A percentile compares a stretch with the other conserved stretches of the same genome.
phyloP scores from a whole-genome alignment of 2,329 filamentous ascomycete genomes.

The Madurella mycetomatis region DNA sequence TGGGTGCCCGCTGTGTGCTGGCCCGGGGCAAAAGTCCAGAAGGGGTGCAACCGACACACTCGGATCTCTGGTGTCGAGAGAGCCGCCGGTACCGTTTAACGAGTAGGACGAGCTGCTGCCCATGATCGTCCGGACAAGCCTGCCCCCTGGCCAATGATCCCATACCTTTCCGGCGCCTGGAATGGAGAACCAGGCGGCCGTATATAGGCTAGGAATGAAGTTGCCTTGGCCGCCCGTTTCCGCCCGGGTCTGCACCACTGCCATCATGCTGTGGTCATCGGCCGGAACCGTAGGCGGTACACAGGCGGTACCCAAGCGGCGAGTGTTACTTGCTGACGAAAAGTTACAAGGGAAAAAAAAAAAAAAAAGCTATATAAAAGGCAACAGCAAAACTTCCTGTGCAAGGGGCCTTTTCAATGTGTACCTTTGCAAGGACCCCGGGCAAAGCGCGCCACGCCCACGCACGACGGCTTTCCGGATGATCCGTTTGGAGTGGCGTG shows the following conservation, averaged over 20 bases:
- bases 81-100: slow-evolving; percentile 1
- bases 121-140: slow-evolving; percentile 11
- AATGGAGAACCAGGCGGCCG: slow-evolving; percentile 15
- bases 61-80: background rate
- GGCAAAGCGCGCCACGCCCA: no score
- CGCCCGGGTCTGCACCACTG: slow-evolving; percentile 3
- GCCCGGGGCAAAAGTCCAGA: background rate
- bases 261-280: slow-evolving; percentile 11
- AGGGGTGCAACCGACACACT: background rate
- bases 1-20: slow-evolving; percentile 3
- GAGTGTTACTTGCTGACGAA: slow-evolving; percentile 3
- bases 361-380: background rate
- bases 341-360: slow-evolving; percentile 5
- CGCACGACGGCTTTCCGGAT: no score
- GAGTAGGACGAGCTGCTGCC: background rate
- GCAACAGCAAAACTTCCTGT: background rate
- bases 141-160: slow-evolving; percentile 7
- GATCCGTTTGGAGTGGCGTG: no score
- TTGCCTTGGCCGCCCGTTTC: slow-evolving; percentile 6
- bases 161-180: slow-evolving; percentile 16
- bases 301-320: slow-evolving; percentile 4
- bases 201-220: slow-evolving; percentile 21
- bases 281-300: slow-evolving; percentile 6
- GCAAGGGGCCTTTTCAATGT: slow-evolving; percentile 1
- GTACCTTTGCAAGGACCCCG: background rate